Evolutionary conservation across 2,329 filamentous ascomycete genomes (phyloP).

Genomic region (Beauveria asiatica): DNA sequence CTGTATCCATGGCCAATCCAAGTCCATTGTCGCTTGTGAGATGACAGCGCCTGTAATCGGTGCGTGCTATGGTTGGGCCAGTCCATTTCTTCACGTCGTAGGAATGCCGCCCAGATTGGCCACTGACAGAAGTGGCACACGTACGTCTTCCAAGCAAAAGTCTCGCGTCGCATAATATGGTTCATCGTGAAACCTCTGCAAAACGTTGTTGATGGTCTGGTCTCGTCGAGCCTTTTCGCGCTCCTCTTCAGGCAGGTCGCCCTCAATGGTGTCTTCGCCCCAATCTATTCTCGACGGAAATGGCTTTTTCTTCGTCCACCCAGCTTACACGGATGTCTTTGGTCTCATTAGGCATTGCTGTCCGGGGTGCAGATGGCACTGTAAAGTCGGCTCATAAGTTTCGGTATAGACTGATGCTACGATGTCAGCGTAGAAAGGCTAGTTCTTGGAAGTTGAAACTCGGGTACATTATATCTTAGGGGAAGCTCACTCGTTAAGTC

Average conservation of each 20-base stretch:
- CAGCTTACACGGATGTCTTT: slow-evolving; percentile 18
- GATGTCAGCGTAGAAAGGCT: not conserved
- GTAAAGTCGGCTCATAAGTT: not conserved
- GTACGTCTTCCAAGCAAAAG: slow-evolving; percentile 55
- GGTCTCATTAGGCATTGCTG: slow-evolving; percentile 22
- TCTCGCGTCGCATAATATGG: slow-evolving; percentile 57
- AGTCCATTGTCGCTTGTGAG: not conserved
- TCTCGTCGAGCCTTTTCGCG: slow-evolving; percentile 35
- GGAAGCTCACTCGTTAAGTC: too few relatives aligned
- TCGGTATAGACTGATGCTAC: not conserved
- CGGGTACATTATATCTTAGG: not conserved
- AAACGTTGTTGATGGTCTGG: slow-evolving; percentile 30
- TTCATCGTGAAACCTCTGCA: slow-evolving; percentile 51
- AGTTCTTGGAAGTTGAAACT: not conserved
- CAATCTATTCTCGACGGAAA: slow-evolving; percentile 38
- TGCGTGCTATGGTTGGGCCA: slow-evolving; percentile 64
- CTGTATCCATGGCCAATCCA: not conserved
- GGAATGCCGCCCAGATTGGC: slow-evolving; percentile 63
- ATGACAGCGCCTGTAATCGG: slow-evolving; percentile 45
- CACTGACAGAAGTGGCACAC: slow-evolving; percentile 58
- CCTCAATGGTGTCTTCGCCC: slow-evolving; percentile 50
- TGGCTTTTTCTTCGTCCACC: slow-evolving; percentile 24
- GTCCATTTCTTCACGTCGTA: slow-evolving; percentile 46
- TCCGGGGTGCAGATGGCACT: not conserved
- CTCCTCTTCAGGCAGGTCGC: slow-evolving; percentile 45